Evolutionary conservation across 352 stramenopile genomes (phyloP), one percentile per base, ranked within the genome.

Genomic region (Phytopythium aichiense): DNA sequence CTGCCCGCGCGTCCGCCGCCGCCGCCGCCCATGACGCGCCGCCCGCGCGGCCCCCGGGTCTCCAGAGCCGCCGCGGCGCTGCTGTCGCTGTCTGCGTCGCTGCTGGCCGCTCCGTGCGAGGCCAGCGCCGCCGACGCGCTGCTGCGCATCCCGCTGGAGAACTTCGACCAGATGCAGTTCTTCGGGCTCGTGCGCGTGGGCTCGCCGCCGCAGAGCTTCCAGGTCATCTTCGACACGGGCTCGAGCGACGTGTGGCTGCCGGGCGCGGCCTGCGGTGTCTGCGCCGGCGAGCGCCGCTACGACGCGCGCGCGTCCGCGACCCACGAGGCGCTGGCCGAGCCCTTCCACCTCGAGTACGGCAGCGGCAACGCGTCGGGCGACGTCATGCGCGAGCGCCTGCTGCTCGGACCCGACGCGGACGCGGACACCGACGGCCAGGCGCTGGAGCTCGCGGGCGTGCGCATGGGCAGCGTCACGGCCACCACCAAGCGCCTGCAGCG

Each of bases 101-200:
- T 43, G 12, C 38, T 43, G 28, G 28, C 28, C 28, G 28, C 28
- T 30, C 28, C 28, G 28, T 30, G 28, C 28, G 28, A 30, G 28
- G 28, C 28, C 28, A 30, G 9, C 45, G 45, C 38, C 64, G 15
- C 58, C 28, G 28, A 30, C 28, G 28, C 59, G 33, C 56, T 86
- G 54, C 56, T 91, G 37, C 79, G 79, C 28, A 80, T 91, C n/a
- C 76, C 81, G 56, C 69, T 91, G 16, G 73, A 85, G 60, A 92
- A 92, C 59, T 87, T 72, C 49, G 76, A 89, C 60, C 77, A 90
- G 58, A 85, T 89, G 69, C 83, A 92, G 63, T 92, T 90, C 76
- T 86, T 75, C 65, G 83, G 83, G 48, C 66, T 42, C 31, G 74
- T 92, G 28, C 68, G 68, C 53, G 67, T 92, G 20, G 83, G 83